Base-by-base conservation (phyloP, 148 eudicot genomes). In the Rhododendron henanense region DNA sequence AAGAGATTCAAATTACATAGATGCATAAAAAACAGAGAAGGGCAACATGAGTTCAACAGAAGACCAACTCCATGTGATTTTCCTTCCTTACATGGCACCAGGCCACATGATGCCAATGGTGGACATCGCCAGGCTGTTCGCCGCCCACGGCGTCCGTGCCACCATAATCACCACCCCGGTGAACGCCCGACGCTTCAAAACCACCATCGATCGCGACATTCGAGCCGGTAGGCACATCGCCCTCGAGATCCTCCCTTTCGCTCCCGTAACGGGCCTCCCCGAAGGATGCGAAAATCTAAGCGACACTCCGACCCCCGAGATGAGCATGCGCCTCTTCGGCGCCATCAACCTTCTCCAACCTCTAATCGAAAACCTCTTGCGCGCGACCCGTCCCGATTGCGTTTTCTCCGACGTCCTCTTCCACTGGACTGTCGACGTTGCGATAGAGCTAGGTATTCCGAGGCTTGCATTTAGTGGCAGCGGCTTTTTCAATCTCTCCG, bases 51-150 rank as follows among this genome's bases (percentile, higher is more conserved):
- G 51, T 77, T 84, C 85, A 15, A 51, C 47, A 3, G 71, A 84
- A 21, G 55, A 85, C 15, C 77, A 88, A 39, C 85, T 85, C 25
- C 91, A 91, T 16, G 86, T 90, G 10, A 48, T 86, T n/a, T 93
- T 91, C 87, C 75, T 91, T 37, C 94, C 94, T 0, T 91, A 87
- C 87, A 85, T 91, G 92, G 94, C 93, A 41, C 92, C 93, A 15
- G 94, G 94, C 51, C 94, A 91, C 87, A 91, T 93, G 90, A 84
- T 90, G 90, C 94, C 94, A 39, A 93, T 91, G 94, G 82, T 93
- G 37, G 93, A 91, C 51, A 91, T 90, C 21, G 93, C 93, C 4
- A 35, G 92, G 71, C 84, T 85, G 2, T 88, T 93, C 50, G 88
- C 92, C 1, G 74, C 91, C n/a, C 83, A 89, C 1, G 90, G 89